A percentile compares a stretch with the other conserved stretches of the same genome.
phyloP scores from a whole-genome alignment of 1,284 basidiomycete genomes.

The Hymenochaete sp. region DNA sequence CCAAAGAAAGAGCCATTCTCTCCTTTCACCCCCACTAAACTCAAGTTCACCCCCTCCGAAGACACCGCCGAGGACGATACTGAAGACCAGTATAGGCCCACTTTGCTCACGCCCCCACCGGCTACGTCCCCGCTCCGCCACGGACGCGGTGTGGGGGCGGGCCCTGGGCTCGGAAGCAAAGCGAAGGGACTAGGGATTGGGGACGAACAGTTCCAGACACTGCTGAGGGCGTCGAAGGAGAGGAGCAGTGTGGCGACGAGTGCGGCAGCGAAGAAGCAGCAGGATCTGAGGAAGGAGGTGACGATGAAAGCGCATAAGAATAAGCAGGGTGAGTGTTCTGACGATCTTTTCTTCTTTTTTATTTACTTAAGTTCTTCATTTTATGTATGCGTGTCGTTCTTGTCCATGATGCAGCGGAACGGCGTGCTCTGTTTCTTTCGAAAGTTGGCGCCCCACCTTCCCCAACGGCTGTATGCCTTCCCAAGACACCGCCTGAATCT shows the following conservation, averaged over 20 bases:
- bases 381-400: background rate
- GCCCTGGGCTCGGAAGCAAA: background rate
- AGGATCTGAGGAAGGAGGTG: slow-evolving; percentile 64
- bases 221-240: slow-evolving; percentile 43
- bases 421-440: slow-evolving; percentile 65
- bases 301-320: slow-evolving; percentile 62
- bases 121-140: slow-evolving; percentile 44
- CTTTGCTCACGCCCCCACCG: slow-evolving; percentile 51
- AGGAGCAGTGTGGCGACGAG: slow-evolving; percentile 22
- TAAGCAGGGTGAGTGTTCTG: slow-evolving; percentile 53
- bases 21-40: slow-evolving; percentile 34
- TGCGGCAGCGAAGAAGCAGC: slow-evolving; percentile 38
- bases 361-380: slow-evolving; percentile 9
- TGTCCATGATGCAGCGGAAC: slow-evolving; percentile 41
- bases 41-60: slow-evolving; percentile 20
- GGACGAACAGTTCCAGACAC: slow-evolving; percentile 50
- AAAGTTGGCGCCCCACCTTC: slow-evolving; percentile 61
- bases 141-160: background rate
- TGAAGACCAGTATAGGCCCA: slow-evolving; percentile 44
- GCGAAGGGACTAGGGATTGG: slow-evolving; percentile 45
- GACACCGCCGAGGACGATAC: slow-evolving; percentile 26
- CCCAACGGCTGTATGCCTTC: slow-evolving; percentile 44
- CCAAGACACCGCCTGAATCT: slow-evolving; percentile 62
- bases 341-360: slow-evolving; percentile 7
- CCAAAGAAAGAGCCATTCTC: slow-evolving; percentile 47